Evolutionary conservation across 2,329 filamentous ascomycete species (phyloP).

Genomic region (Pyrenochaeta sp.): DNA sequence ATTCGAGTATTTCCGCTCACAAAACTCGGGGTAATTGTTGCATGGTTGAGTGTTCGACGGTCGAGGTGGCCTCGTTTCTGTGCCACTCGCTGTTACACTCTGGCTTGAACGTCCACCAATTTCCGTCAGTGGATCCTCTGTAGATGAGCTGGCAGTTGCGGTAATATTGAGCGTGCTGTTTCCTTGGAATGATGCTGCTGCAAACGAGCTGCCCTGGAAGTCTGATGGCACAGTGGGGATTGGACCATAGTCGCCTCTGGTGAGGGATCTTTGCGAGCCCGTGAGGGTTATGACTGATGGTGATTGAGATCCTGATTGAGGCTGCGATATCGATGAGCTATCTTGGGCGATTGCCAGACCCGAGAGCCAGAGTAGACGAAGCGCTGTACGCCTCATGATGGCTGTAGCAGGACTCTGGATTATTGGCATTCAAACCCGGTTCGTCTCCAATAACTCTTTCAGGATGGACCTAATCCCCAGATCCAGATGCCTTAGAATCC

Average conservation of each 20-base stretch:
- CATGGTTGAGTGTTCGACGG: conserved; percentile 52
- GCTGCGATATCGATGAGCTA: too few relatives aligned
- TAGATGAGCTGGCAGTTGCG: conserved; percentile 11
- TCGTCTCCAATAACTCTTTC: too few relatives aligned
- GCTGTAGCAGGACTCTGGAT: too few relatives aligned
- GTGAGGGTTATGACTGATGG: conserved; percentile 36
- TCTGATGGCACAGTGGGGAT: conserved; percentile 36
- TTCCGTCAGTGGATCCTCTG: conserved; percentile 30
- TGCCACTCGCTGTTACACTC: conserved; percentile 30
- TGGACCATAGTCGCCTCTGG: conserved; percentile 29
- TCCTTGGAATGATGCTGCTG: conserved; percentile 24
- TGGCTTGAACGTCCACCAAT: conserved; percentile 38
- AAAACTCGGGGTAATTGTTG: conserved; percentile 52
- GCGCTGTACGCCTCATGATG: conserved; percentile 33
- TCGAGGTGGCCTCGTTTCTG: conserved; percentile 31
- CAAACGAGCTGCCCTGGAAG: conserved; percentile 37
- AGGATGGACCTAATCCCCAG: too few relatives aligned
- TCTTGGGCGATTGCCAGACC: conserved; percentile 32
- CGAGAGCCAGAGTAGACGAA: conserved; percentile 39
- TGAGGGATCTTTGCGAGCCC: conserved; percentile 20
- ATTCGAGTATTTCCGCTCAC: conserved; percentile 49
- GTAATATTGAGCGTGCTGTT: conserved; percentile 29
- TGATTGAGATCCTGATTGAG: too few relatives aligned
- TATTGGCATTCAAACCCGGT: too few relatives aligned
- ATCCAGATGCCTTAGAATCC: too few relatives aligned